These are phyloP conservation scores for Aspergillus sp. DNA, from an alignment of 2,329 filamentous ascomycete genomes.

Conservation along the genomic window DNA sequence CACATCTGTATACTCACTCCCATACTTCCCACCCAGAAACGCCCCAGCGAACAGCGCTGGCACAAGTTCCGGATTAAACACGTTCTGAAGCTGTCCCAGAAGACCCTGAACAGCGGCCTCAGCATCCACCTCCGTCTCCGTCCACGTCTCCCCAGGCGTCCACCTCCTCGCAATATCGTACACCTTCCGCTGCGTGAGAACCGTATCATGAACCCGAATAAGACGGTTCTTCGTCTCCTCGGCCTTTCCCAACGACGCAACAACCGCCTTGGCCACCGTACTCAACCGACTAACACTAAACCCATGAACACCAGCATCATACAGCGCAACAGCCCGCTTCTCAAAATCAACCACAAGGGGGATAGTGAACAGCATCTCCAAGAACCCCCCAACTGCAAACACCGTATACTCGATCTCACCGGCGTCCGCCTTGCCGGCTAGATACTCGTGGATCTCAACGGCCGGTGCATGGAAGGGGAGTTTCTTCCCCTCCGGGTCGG, in stretches of 20 bases:
- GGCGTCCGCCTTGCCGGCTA: background rate
- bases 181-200: background rate
- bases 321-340: background rate
- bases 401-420: conserved; percentile 1
- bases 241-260: background rate
- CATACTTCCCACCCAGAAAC: background rate
- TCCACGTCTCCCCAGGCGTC: background rate
- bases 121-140: background rate
- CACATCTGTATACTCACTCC: background rate
- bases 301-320: background rate
- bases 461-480: background rate
- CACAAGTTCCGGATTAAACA: background rate
- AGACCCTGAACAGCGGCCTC: background rate
- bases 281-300: background rate
- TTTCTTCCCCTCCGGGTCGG: background rate
- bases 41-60: background rate
- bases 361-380: background rate
- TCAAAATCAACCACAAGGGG: background rate
- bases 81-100: background rate
- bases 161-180: background rate
- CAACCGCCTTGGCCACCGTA: conserved; percentile 4
- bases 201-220: background rate
- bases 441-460: background rate
- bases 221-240: conserved; percentile 3
- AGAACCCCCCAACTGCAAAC: background rate